These are phyloP conservation scores for Wallacemonas sp. DNA, from an alignment of 208 protist genomes.

Conservation along the genomic window DNA sequence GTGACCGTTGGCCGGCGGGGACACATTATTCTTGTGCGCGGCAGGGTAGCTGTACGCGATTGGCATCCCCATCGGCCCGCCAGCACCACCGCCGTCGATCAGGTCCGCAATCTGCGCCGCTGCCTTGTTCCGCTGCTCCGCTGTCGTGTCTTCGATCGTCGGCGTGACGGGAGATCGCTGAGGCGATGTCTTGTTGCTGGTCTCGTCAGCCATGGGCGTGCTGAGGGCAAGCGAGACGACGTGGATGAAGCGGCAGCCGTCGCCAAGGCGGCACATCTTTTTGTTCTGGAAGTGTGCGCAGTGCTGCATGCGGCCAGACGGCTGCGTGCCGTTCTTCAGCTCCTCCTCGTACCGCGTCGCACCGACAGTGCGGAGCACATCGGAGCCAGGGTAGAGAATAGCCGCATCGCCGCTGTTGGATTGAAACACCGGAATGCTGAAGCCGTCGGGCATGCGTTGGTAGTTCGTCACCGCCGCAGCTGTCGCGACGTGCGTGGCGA, in stretches of 20 bases:
- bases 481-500: constrained; percentile 62
- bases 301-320: constrained; percentile 78
- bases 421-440: constrained; percentile 72
- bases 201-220: constrained; percentile 14
- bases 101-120: not conserved
- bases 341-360: constrained; percentile 69
- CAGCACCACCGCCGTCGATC: not conserved
- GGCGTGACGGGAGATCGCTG: constrained; percentile 11
- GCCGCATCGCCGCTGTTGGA: constrained; percentile 62
- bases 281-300: constrained; percentile 83
- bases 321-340: constrained; percentile 29
- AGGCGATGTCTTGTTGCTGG: constrained; percentile 14
- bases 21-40: not conserved
- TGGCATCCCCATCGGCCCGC: not conserved
- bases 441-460: constrained; percentile 47
- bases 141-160: not conserved
- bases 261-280: constrained; percentile 75
- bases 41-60: not conserved
- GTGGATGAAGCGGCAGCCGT: constrained; percentile 79
- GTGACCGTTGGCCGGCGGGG: not conserved
- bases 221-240: constrained; percentile 50
- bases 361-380: constrained; percentile 71
- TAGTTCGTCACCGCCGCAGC: constrained; percentile 44
- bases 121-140: not conserved
- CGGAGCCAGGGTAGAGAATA: constrained; percentile 47